Base-by-base conservation (phyloP, 129 eudicot genomes). In the Artemisia tridentata region DNA sequence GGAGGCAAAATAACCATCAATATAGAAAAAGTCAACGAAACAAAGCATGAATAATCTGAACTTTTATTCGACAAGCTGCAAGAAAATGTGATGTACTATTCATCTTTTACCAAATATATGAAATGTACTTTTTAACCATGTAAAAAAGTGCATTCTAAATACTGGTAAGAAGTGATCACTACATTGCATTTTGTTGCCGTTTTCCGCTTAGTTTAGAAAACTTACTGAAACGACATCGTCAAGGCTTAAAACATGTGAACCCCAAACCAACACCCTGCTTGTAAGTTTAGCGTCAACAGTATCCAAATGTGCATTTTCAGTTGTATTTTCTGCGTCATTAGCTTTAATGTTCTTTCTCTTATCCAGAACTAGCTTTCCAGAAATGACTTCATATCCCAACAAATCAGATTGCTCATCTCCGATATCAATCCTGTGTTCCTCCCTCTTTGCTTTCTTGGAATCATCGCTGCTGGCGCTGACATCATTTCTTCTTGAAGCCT, bases 261-360 rank as follows among this genome's bases (percentile, higher is more conserved):
- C 92, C 96, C 98, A 93, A 80, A 93, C 83, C 78, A 93, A 70
- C 27, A 95, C 90, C 82, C 89, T 85, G 90, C 96, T 93, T n/a
- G 98, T 85, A 46, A 93, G 87, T 87, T 89, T 93, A 77, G 95
- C 98, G 76, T 93, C 98, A 68, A 87, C 83, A n/a, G 88, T 73
- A 71, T 84, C 88, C 68, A 78, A 80, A 67, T 72, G 86, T 43
- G 74, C 57, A 69, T 60, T 69, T 41, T 89, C 98, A 1, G 83
- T 78, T 74, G 88, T 83, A 29, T 78, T 70, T 75, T 85, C 76
- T 62, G 64, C 69, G 68, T 85, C 95, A 10, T 80, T 58, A 63
- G 77, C 84, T 74, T 85, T 86, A 21, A 61, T 82, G 55, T 82
- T 65, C 65, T 84, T 93, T 48, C 85, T 80, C 76, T 84, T 93